These are phyloP conservation scores for Blastocystis sp. DNA, from an alignment of 352 stramenopile genomes.

Conservation along the genomic window DNA sequence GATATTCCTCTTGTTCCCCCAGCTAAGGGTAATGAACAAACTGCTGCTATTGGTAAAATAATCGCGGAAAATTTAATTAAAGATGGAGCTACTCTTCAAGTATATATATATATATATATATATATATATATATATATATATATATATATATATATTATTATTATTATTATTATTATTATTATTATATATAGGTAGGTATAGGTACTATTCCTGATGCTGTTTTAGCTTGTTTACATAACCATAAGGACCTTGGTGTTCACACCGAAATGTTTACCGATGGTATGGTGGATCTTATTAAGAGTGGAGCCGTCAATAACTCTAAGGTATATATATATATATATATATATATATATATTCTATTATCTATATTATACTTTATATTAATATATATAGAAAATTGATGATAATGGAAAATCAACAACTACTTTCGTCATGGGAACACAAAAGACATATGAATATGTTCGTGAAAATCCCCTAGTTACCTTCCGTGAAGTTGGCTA, in stretches of 20 bases:
- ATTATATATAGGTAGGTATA: slow-evolving; percentile 47
- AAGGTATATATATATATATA: slow-evolving; percentile 39
- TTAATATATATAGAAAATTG: slow-evolving; percentile 3
- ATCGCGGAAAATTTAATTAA: slow-evolving; percentile 44
- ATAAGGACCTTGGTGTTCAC: slow-evolving; percentile 42
- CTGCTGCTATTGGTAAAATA: slow-evolving; percentile 43
- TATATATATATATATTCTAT: slow-evolving; percentile 43
- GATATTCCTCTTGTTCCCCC: slow-evolving; percentile 12
- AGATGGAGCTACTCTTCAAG: slow-evolving; percentile 39
- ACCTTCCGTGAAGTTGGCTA: slow-evolving; percentile 39
- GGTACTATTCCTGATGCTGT: slow-evolving; percentile 46
- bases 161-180: slow-evolving; percentile 40
- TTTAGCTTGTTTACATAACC: slow-evolving; percentile 39
- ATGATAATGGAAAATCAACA: slow-evolving; percentile 5
- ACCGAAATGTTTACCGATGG: slow-evolving; percentile 48
- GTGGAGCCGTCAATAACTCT: slow-evolving; percentile 43
- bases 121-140: not conserved
- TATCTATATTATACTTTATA: not conserved
- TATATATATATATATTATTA: slow-evolving; percentile 9
- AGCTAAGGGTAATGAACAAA: not conserved
- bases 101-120: no score
- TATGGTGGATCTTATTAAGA: slow-evolving; percentile 43
- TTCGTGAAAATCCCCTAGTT: slow-evolving; percentile 46
- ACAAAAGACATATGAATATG: slow-evolving; percentile 35
- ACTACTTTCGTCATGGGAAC: slow-evolving; percentile 44